Evolutionary conservation across 2,329 filamentous ascomycete genomes (phyloP), one percentile per base, ranked within the genome.

Genomic region (Capronia americana): DNA sequence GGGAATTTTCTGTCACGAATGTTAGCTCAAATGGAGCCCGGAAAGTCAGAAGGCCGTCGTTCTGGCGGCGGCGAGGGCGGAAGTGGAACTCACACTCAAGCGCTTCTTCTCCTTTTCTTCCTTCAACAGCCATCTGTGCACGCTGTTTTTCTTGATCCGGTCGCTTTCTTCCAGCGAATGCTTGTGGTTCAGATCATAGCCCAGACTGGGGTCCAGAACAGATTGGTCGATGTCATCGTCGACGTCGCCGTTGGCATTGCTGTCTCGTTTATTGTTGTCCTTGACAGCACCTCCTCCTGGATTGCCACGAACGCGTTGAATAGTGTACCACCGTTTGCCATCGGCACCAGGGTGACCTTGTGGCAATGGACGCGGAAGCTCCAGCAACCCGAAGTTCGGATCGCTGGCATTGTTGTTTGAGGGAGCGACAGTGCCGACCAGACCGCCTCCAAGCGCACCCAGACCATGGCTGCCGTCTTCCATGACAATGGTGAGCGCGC

Each of bases 81-180:
- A 28, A 11, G 12, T 11, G 54, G 48, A 69, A 69, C 68, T 67
- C 63, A 70, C 68, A 65, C 61, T 68, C 46, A 65, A 24, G 28
- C 87, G 90, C 77, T 87, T 91, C 59, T 83, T 83, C 48, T 89
- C 88, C 76, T 87, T 90, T 59, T 88, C 87, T 71, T 85, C 84
- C 75, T 88, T 88, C 55, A 88, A 79, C 62, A 90, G 73, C 76
- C 84, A 86, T 70, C 91, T 82, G 75, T 90, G 84, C 5, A 93
- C 88, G 69, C 88, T 92, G 69, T 91, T 93, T 81, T 92, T 93
- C 80, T 93, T 93, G 41, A 93, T 89, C 68, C 88, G 86, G 74
- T 93, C 91, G 73, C 90, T 93, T 72, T 89, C 89, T 62, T 87
- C 87, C 7, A 94, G 78, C 0, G 85, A 85, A 76, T 93, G 91